A percentile compares a stretch with the other conserved stretches of the same genome.
Evolutionary conservation across 345 rosid species (phyloP).

Genomic region (Euphorbia peplus): DNA sequence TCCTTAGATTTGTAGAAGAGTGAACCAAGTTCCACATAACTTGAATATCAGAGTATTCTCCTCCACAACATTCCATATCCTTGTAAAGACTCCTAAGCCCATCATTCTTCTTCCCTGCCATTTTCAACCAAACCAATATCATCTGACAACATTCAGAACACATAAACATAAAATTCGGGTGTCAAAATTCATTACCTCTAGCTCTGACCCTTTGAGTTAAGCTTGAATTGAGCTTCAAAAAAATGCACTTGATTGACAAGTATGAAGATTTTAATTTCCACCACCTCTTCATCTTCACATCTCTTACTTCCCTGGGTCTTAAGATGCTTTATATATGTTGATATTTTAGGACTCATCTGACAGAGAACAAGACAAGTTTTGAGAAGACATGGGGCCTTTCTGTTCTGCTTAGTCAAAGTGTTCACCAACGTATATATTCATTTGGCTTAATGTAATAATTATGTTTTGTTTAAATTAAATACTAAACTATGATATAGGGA

Average conservation of each 20-base stretch:
- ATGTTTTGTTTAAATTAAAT: background rate
- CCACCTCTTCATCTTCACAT: slow-evolving; percentile 37
- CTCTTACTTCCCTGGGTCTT: too few relatives aligned
- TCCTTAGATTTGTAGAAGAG: slow-evolving; percentile 32
- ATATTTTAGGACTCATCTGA: too few relatives aligned
- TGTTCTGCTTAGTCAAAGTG: background rate
- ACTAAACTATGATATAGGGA: too few relatives aligned
- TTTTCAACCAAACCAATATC: background rate
- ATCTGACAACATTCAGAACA: too few relatives aligned
- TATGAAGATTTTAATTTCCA: slow-evolving; percentile 33
- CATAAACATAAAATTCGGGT: too few relatives aligned
- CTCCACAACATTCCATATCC: slow-evolving; percentile 60
- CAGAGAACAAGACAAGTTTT: slow-evolving; percentile 28
- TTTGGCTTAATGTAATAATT: background rate
- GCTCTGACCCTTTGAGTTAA: slow-evolving; percentile 30
- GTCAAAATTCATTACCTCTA: too few relatives aligned
- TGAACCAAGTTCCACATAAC: slow-evolving; percentile 70
- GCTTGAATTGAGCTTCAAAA: slow-evolving; percentile 38
- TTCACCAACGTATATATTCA: background rate
- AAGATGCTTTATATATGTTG: too few relatives aligned
- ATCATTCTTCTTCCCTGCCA: slow-evolving; percentile 33
- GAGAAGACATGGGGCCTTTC: too few relatives aligned
- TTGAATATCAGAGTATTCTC: slow-evolving; percentile 52
- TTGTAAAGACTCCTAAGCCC: slow-evolving; percentile 44
- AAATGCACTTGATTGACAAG: slow-evolving; percentile 33